phyloP scores from a whole-genome alignment of 768 basidiomycete species.

The Auricularia sp. region DNA sequence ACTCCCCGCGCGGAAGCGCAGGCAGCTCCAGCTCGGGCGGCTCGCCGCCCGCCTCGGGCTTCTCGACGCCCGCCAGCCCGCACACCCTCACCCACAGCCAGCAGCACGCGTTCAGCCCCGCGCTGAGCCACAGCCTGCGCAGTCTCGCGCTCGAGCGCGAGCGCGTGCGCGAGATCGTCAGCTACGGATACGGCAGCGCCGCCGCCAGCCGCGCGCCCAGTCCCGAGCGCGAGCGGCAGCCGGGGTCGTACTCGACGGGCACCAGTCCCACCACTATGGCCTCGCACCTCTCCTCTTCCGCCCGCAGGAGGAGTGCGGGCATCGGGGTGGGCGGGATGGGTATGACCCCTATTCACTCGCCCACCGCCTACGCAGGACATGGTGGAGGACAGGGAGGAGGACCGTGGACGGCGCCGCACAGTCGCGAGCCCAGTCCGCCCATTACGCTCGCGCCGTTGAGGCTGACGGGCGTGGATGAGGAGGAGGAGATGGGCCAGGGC shows the following conservation, averaged over 20 bases:
- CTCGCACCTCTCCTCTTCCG: not conserved
- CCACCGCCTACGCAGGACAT: not conserved
- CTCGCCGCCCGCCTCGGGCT: not conserved
- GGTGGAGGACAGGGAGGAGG: not conserved
- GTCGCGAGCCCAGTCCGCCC: slow-evolving; percentile 1
- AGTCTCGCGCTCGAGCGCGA: not conserved
- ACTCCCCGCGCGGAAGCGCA: not conserved
- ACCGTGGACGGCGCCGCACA: slow-evolving; percentile 1
- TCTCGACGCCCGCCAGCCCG: not conserved
- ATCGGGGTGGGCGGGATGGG: not conserved
- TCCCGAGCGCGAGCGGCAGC: not conserved
- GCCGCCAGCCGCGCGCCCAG: slow-evolving; percentile 2
- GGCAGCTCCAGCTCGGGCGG: not conserved
- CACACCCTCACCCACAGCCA: not conserved
- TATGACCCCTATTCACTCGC: slow-evolving; percentile 5
- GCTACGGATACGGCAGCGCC: not conserved
- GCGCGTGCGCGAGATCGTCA: slow-evolving; percentile 3
- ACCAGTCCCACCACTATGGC: not conserved
- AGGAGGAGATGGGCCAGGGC: not conserved
- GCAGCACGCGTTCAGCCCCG: not conserved
- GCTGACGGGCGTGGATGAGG: not conserved
- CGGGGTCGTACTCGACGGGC: not conserved
- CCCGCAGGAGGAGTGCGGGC: not conserved
- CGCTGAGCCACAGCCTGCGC: not conserved
- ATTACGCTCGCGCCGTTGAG: slow-evolving; percentile 4